Percentiles rank a stretch among this genome's conserved stretches.
These are phyloP conservation scores for Mortierella sp. DNA, from an alignment of 371 early-diverging fungal genomes.

Conservation along the genomic window DNA sequence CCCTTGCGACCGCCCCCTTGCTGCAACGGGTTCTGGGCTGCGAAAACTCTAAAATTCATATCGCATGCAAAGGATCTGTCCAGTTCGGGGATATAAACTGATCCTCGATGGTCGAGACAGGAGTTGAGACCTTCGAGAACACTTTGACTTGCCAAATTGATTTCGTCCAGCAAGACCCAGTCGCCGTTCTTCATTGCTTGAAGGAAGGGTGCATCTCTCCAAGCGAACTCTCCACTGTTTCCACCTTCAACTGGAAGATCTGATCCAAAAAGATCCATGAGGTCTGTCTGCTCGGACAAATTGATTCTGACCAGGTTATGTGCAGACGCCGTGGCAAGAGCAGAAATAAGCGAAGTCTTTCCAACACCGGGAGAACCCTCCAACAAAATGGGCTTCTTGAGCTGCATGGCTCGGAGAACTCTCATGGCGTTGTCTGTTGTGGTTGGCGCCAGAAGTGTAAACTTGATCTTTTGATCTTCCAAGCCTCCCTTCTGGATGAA, in stretches of 20 bases:
- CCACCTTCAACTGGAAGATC: slow-evolving; percentile 96
- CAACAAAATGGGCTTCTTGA: slow-evolving; percentile 94
- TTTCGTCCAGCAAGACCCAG: slow-evolving; percentile 99
- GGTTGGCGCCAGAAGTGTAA: slow-evolving; percentile 92
- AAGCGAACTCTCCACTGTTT: slow-evolving; percentile 90
- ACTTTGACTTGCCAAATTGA: slow-evolving; percentile 99
- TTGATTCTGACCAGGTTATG: slow-evolving; percentile 96
- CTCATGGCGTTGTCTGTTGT: slow-evolving; percentile 90
- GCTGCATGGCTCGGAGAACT: slow-evolving; percentile 96
- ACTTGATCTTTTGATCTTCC: slow-evolving; percentile 69
- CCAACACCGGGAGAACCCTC: slow-evolving; percentile 99
- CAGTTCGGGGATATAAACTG: slow-evolving; percentile 95
- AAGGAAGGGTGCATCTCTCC: slow-evolving; percentile 98
- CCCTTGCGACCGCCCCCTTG: slow-evolving; percentile 99
- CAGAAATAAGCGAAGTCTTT: slow-evolving; percentile 95
- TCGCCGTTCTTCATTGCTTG: slow-evolving; percentile 96
- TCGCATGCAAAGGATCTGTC: slow-evolving; percentile 88
- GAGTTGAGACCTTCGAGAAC: slow-evolving; percentile 99
- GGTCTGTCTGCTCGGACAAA: slow-evolving; percentile 98
- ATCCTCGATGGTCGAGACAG: slow-evolving; percentile 98
- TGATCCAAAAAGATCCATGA: slow-evolving; percentile 99
- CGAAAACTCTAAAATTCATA: slow-evolving; percentile 95
- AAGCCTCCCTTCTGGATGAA: slow-evolving; percentile 75
- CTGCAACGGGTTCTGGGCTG: slow-evolving; percentile 98
- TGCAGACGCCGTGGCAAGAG: slow-evolving; percentile 87